These are phyloP conservation scores for Colletotrichum sp. DNA, from an alignment of 2,329 filamentous ascomycete genomes.

Conservation along the genomic window DNA sequence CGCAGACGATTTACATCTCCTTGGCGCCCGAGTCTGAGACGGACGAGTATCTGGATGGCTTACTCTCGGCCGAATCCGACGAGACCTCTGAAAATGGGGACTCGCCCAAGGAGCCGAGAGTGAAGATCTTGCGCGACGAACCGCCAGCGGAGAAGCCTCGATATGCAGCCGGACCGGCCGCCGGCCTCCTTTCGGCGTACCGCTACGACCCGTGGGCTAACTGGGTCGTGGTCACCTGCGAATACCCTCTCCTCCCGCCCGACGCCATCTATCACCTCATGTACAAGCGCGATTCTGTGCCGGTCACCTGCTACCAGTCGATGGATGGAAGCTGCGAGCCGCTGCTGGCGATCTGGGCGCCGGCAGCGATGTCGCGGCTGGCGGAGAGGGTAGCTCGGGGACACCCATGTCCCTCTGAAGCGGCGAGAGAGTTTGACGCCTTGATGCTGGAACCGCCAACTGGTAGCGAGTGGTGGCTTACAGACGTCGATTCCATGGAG, in stretches of 20 bases:
- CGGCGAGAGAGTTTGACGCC: constrained; percentile 1
- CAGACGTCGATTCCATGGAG: constrained; percentile 10
- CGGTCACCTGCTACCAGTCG: constrained; percentile 39
- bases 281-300: constrained; percentile 22
- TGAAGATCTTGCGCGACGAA: constrained; percentile 2
- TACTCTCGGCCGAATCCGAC: constrained; percentile 1
- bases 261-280: constrained; percentile 30
- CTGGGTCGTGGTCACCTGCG: constrained; percentile 38
- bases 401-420: constrained; percentile 15
- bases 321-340: constrained; percentile 34
- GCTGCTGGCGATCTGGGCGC: constrained; percentile 39
- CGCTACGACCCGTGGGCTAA: constrained; percentile 23
- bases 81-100: background rate
- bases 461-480: constrained; percentile 9
- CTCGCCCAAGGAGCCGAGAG: background rate
- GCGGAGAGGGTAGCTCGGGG: constrained; percentile 12
- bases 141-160: background rate
- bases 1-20: constrained; percentile 30
- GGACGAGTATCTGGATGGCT: constrained; percentile 7
- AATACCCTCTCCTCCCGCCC: constrained; percentile 35
- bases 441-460: background rate
- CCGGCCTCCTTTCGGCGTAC: constrained; percentile 35
- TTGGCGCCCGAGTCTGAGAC: constrained; percentile 20
- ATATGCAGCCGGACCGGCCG: constrained; percentile 12
- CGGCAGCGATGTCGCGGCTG: constrained; percentile 30